Percentiles rank a stretch among this genome's conserved stretches.
These are phyloP conservation scores for Petunia secreta DNA, from an alignment of 257 asterid genomes.

Conservation along the genomic window DNA sequence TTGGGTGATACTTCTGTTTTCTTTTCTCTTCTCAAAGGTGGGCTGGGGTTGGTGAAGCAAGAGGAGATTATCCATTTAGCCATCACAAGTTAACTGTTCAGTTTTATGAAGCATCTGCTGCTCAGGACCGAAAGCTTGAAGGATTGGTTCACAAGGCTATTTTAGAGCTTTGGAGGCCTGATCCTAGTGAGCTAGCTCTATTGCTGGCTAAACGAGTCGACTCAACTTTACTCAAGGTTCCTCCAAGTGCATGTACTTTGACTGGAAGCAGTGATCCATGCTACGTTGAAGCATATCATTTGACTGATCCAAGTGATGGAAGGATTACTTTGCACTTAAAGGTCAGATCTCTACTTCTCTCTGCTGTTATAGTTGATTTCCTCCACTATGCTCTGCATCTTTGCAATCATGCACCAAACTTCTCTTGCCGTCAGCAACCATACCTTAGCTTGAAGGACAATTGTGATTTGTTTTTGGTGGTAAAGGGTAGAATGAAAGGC, in stretches of 20 bases:
- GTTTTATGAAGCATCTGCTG: conserved; percentile 86
- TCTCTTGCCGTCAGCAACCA: background rate
- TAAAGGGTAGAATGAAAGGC: background rate
- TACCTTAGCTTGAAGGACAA: background rate
- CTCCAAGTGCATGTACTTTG: conserved; percentile 78
- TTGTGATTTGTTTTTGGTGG: background rate
- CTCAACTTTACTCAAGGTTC: conserved; percentile 69
- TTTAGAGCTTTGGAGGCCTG: conserved; percentile 94
- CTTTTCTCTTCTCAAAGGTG: conserved; percentile 55
- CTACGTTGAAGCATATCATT: conserved; percentile 88
- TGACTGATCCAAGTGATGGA: conserved; percentile 91
- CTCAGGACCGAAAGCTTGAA: conserved; percentile 89
- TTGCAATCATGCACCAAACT: background rate
- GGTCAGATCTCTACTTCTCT: conserved; percentile 46
- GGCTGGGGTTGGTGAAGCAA: conserved; percentile 81
- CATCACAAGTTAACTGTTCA: conserved; percentile 92
- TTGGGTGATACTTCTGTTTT: conserved; percentile 19
- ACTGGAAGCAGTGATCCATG: conserved; percentile 96
- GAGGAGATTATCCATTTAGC: conserved; percentile 93
- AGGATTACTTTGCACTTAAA: conserved; percentile 82
- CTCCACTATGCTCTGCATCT: background rate
- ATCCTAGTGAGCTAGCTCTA: conserved; percentile 76
- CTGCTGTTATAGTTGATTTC: background rate
- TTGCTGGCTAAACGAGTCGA: conserved; percentile 69
- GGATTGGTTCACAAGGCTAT: conserved; percentile 88